These are phyloP conservation scores for Suillus tomentosus DNA, from an alignment of 768 basidiomycete genomes.

Conservation along the genomic window DNA sequence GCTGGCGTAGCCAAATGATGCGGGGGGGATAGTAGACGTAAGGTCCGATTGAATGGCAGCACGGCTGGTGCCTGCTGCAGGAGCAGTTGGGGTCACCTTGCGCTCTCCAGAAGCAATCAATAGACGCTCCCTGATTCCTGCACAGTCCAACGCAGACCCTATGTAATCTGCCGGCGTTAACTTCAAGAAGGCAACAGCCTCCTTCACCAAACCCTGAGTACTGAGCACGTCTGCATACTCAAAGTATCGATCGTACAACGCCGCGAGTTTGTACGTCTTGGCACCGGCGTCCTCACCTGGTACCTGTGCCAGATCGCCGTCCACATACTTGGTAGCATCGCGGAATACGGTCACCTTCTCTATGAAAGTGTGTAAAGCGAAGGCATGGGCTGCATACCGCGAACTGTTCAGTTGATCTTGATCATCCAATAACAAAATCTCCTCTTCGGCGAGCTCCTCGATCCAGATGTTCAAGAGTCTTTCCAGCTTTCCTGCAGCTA, in stretches of 20 bases:
- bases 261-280: conserved; percentile 79
- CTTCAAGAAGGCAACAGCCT: conserved; percentile 78
- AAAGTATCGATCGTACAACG: conserved; percentile 89
- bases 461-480: conserved; percentile 89
- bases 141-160: conserved; percentile 51
- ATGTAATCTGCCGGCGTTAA: conserved; percentile 80
- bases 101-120: conserved; percentile 39
- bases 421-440: conserved; percentile 49
- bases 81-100: conserved; percentile 11
- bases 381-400: conserved; percentile 76
- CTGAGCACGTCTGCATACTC: conserved; percentile 95
- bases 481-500: conserved; percentile 89
- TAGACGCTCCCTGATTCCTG: conserved; percentile 48
- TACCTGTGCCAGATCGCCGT: conserved; percentile 59
- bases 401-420: conserved; percentile 46
- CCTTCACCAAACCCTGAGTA: conserved; percentile 83
- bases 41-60: conserved; percentile 30
- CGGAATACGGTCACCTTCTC: conserved; percentile 98
- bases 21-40: conserved; percentile 15
- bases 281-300: conserved; percentile 39
- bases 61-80: conserved; percentile 34
- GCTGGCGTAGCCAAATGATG: conserved; percentile 7
- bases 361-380: conserved; percentile 89
- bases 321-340: conserved; percentile 77
- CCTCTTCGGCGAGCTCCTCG: conserved; percentile 88